phyloP scores from a whole-genome alignment of 176 grass and related monocot species.

The Aegilops longissima region DNA sequence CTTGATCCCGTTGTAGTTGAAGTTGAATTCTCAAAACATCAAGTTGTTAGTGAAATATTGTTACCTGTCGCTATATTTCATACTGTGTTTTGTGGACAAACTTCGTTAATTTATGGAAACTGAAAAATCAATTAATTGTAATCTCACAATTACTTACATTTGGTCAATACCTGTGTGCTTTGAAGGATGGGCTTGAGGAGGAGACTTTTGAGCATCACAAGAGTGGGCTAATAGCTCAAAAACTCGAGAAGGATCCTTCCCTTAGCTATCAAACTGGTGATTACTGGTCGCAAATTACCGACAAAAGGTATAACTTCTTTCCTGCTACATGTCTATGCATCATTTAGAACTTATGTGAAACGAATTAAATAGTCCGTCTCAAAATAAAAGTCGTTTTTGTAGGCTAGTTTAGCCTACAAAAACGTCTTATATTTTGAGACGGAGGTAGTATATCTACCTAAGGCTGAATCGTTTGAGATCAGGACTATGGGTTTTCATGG shows the following conservation, averaged over 20 bases:
- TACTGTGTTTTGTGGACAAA: conserved; percentile 8
- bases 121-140: conserved; percentile 16
- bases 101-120: background rate
- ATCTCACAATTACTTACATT: conserved; percentile 17
- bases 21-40: background rate
- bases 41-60: background rate
- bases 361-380: background rate
- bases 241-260: conserved; percentile 90
- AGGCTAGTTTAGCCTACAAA: no score
- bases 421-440: no score
- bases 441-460: background rate
- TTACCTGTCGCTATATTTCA: background rate
- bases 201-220: conserved; percentile 89
- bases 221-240: conserved; percentile 89
- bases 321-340: background rate
- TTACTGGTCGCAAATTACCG: conserved; percentile 85
- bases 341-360: background rate
- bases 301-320: conserved; percentile 76
- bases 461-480: background rate
- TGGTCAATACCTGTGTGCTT: background rate
- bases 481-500: background rate
- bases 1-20: background rate
- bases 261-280: conserved; percentile 78
- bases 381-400: no score
- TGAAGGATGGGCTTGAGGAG: conserved; percentile 68